phyloP scores from a whole-genome alignment of 306 rosid species.

The Argentina anserina region DNA sequence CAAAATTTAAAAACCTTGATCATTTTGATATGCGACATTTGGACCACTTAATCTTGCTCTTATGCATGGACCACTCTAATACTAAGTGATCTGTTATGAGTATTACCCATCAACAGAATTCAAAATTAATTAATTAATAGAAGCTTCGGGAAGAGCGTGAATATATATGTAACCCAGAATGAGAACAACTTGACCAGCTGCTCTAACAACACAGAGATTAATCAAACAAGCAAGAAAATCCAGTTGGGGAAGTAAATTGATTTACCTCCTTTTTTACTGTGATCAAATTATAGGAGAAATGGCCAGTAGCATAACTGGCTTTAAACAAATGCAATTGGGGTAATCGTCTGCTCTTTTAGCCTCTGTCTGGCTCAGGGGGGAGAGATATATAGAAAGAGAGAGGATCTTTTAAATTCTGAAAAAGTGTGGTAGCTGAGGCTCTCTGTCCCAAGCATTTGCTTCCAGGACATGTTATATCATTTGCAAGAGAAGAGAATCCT shows the following conservation, averaged over 20 bases:
- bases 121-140: background rate
- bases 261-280: background rate
- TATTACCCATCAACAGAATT: background rate
- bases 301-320: background rate
- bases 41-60: background rate
- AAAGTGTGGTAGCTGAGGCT: background rate
- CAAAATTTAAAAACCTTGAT: background rate
- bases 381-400: background rate
- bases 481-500: slow-evolving; percentile 21
- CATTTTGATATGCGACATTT: background rate
- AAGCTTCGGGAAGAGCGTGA: background rate
- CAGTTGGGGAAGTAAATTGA: background rate
- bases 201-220: background rate
- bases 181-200: background rate
- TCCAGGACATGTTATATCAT: background rate
- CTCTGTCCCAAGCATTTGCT: background rate
- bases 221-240: background rate
- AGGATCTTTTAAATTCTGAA: background rate
- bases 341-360: background rate
- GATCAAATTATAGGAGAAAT: background rate
- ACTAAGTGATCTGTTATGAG: background rate
- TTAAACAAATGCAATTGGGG: background rate
- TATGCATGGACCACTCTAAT: background rate
- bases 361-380: background rate
- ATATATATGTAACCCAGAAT: background rate